Percentiles rank a stretch among this genome's conserved stretches.
These are phyloP conservation scores for Clitoria ternatea DNA, from an alignment of 306 rosid genomes.

Conservation along the genomic window DNA sequence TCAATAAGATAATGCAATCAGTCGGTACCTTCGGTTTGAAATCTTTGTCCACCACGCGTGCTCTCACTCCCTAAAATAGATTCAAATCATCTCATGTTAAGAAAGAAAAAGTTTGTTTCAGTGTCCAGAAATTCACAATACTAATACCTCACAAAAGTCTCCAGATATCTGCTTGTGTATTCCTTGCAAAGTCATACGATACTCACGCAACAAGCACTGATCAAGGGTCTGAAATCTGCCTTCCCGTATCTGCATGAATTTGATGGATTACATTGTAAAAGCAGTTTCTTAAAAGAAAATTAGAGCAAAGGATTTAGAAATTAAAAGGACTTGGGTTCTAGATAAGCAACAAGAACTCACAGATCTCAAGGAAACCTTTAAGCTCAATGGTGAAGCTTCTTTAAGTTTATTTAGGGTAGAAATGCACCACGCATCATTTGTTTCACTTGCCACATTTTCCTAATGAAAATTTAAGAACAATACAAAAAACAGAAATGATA, in stretches of 20 bases:
- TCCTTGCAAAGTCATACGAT: slow-evolving; percentile 73
- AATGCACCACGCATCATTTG: slow-evolving; percentile 76
- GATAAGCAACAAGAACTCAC: slow-evolving; percentile 46
- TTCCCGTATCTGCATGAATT: slow-evolving; percentile 63
- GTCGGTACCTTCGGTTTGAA: slow-evolving; percentile 68
- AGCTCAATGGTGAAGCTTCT: slow-evolving; percentile 86
- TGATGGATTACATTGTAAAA: not conserved
- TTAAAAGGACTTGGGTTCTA: not conserved
- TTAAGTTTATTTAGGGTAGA: slow-evolving; percentile 62
- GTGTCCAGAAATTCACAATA: not conserved
- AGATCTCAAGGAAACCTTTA: slow-evolving; percentile 88
- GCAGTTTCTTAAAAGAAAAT: not conserved
- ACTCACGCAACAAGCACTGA: slow-evolving; percentile 82
- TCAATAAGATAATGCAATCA: not conserved
- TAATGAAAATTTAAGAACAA: slow-evolving; percentile 22
- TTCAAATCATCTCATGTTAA: slow-evolving; percentile 20
- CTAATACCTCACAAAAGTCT: slow-evolving; percentile 78
- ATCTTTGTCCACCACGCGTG: slow-evolving; percentile 82
- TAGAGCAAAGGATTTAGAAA: not conserved
- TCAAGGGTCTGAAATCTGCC: slow-evolving; percentile 84
- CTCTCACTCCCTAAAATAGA: slow-evolving; percentile 72
- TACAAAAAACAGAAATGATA: not conserved
- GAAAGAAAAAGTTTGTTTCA: not conserved
- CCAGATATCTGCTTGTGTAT: slow-evolving; percentile 52
- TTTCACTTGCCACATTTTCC: slow-evolving; percentile 65